Evolutionary conservation across 192 early-diverging fungal species (phyloP).

Genomic region (Chytriomyces sp.): DNA sequence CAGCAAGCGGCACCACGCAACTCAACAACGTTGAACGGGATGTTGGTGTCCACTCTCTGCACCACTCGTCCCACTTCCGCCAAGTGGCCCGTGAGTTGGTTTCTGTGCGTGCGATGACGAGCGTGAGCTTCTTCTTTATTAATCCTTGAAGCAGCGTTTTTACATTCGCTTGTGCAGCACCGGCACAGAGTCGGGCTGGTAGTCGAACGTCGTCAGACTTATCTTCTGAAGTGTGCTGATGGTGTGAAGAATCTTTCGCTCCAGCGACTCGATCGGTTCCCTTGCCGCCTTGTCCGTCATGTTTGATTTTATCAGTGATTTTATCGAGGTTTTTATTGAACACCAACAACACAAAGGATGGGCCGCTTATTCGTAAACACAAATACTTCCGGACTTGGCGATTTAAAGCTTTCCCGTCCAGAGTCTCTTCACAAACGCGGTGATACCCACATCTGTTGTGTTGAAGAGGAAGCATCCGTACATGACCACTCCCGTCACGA

Average conservation of each 20-base stretch:
- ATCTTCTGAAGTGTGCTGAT: slow-evolving; percentile 24
- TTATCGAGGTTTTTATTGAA: too few relatives aligned
- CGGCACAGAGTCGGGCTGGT: slow-evolving; percentile 21
- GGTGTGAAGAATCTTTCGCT: slow-evolving; percentile 5
- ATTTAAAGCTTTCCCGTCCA: slow-evolving; percentile 80
- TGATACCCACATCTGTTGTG: slow-evolving; percentile 93
- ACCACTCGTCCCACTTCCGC: background rate
- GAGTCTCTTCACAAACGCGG: slow-evolving; percentile 78
- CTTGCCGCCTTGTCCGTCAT: too few relatives aligned
- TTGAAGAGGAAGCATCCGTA: slow-evolving; percentile 94
- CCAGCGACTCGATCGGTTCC: slow-evolving; percentile 12
- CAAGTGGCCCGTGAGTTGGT: slow-evolving; percentile 6
- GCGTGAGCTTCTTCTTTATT: background rate
- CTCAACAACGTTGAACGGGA: slow-evolving; percentile 12
- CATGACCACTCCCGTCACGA: slow-evolving; percentile 72
- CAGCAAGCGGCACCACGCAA: background rate
- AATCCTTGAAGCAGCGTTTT: background rate
- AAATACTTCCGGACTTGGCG: too few relatives aligned
- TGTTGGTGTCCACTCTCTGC: slow-evolving; percentile 9
- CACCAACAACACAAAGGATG: too few relatives aligned
- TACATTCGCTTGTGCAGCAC: slow-evolving; percentile 32
- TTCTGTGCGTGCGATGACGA: background rate
- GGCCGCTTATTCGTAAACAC: too few relatives aligned
- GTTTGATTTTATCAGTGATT: too few relatives aligned
- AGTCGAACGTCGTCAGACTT: slow-evolving; percentile 29